phyloP scores from a whole-genome alignment of 768 basidiomycete species.

The Suillus subluteus region DNA sequence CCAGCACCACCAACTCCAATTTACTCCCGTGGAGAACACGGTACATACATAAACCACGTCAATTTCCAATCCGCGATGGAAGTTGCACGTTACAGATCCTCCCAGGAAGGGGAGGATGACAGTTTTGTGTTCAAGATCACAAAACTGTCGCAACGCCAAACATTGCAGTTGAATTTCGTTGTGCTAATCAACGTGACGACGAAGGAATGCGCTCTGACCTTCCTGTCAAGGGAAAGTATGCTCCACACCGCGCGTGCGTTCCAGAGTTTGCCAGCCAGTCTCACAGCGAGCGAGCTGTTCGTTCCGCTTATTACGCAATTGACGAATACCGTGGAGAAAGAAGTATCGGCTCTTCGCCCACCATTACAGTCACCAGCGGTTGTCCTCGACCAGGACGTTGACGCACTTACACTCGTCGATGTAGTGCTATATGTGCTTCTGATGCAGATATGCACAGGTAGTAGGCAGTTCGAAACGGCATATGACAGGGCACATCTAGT shows the following conservation, averaged over 20 bases:
- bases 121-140: slow-evolving; percentile 35
- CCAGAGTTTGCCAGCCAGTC: not conserved
- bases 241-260: slow-evolving; percentile 11
- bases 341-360: not conserved
- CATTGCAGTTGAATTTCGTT: slow-evolving; percentile 11
- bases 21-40: not conserved
- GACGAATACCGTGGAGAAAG: not conserved
- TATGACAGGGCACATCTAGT: not conserved
- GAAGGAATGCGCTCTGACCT: slow-evolving; percentile 9
- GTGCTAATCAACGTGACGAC: slow-evolving; percentile 6
- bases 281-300: not conserved
- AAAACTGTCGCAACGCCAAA: slow-evolving; percentile 24
- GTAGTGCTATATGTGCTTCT: slow-evolving; percentile 14
- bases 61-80: not conserved
- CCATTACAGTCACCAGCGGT: not conserved
- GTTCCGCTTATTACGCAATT: slow-evolving; percentile 1
- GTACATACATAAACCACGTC: not conserved
- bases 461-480: not conserved
- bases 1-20: not conserved
- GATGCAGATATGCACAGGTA: slow-evolving; percentile 12
- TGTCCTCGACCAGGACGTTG: not conserved
- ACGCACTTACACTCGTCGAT: slow-evolving; percentile 9
- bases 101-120: slow-evolving; percentile 26
- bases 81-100: slow-evolving; percentile 8
- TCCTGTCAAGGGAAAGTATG: slow-evolving; percentile 14